These are phyloP conservation scores for Lactifluus subvellereus DNA, from an alignment of 768 basidiomycete genomes.

Conservation along the genomic window DNA sequence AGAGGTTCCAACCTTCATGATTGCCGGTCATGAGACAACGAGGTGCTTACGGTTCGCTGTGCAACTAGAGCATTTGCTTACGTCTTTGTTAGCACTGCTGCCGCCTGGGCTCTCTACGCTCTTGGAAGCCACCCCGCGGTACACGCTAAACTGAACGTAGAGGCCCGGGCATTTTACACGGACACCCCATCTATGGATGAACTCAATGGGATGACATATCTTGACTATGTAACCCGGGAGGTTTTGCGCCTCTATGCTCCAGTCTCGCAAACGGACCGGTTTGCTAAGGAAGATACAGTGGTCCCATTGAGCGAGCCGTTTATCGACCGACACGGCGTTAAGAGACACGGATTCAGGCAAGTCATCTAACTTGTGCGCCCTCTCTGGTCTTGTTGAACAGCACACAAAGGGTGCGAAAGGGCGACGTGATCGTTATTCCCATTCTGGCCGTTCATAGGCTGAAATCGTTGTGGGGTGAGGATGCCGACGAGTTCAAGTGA, in stretches of 20 bases:
- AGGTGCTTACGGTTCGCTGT: slow-evolving; percentile 30
- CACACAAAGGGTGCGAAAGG: slow-evolving; percentile 3
- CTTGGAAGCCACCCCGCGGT: slow-evolving; percentile 43
- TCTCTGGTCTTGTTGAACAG: background rate
- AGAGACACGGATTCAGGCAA: slow-evolving; percentile 21
- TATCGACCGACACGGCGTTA: slow-evolving; percentile 21
- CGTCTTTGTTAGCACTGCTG: slow-evolving; percentile 31
- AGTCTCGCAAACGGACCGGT: slow-evolving; percentile 16
- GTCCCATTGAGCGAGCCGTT: slow-evolving; percentile 22
- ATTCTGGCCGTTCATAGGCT: slow-evolving; percentile 16
- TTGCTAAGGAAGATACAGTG: slow-evolving; percentile 17
- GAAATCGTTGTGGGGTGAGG: slow-evolving; percentile 23
- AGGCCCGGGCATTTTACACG: slow-evolving; percentile 45
- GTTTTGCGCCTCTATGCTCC: slow-evolving; percentile 21
- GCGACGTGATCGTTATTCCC: slow-evolving; percentile 15
- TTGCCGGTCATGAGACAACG: slow-evolving; percentile 57
- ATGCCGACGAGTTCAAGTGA: slow-evolving; percentile 27
- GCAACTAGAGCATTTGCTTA: background rate
- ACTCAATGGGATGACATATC: slow-evolving; percentile 57
- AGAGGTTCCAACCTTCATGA: slow-evolving; percentile 59
- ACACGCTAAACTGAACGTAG: slow-evolving; percentile 53
- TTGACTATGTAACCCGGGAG: slow-evolving; percentile 34
- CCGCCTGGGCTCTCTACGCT: slow-evolving; percentile 55
- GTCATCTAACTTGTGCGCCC: background rate
- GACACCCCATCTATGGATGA: slow-evolving; percentile 66